phyloP scores from a whole-genome alignment of 805 yeast genomes.

The Tetrapisispora iriomotensis region DNA sequence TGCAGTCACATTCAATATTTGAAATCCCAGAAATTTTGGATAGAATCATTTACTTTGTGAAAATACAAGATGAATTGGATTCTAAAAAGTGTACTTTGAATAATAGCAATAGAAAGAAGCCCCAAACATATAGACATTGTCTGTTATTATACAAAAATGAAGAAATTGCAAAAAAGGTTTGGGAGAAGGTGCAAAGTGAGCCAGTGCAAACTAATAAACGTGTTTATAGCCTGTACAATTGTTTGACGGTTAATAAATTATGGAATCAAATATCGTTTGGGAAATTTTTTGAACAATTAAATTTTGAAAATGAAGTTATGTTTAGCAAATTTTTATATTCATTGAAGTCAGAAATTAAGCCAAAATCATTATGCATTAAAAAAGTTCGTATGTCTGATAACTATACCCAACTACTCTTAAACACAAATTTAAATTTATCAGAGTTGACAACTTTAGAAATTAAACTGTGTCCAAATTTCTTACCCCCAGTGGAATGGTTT shows the following conservation, averaged over 20 bases:
- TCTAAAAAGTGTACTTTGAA: constrained; percentile 37
- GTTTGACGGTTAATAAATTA: constrained; percentile 57
- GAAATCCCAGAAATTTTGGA: constrained; percentile 67
- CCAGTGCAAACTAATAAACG: neutral
- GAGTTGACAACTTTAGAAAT: constrained; percentile 54
- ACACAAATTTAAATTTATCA: constrained; percentile 1
- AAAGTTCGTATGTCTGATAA: neutral
- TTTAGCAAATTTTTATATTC: constrained; percentile 35
- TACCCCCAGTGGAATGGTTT: constrained; percentile 45
- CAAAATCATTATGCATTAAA: constrained; percentile 1
- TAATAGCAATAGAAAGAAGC: constrained; percentile 43
- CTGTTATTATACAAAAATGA: constrained; percentile 51
- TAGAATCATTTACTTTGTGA: constrained; percentile 40
- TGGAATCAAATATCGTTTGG: constrained; percentile 52
- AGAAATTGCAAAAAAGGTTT: constrained; percentile 36
- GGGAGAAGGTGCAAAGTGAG: constrained; percentile 20
- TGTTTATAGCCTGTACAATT: constrained; percentile 31
- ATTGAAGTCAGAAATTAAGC: neutral
- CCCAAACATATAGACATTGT: constrained; percentile 61
- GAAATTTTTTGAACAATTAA: constrained; percentile 44
- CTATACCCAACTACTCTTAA: constrained; percentile 34
- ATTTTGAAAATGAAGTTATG: constrained; percentile 40
- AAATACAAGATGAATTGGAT: constrained; percentile 40
- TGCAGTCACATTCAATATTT: constrained; percentile 39
- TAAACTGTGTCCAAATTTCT: constrained; percentile 67